A percentile compares a stretch with the other conserved stretches of the same genome.
Conservation (phyloP, 257 asterid species). For the Solanum clarkiae region DNA sequence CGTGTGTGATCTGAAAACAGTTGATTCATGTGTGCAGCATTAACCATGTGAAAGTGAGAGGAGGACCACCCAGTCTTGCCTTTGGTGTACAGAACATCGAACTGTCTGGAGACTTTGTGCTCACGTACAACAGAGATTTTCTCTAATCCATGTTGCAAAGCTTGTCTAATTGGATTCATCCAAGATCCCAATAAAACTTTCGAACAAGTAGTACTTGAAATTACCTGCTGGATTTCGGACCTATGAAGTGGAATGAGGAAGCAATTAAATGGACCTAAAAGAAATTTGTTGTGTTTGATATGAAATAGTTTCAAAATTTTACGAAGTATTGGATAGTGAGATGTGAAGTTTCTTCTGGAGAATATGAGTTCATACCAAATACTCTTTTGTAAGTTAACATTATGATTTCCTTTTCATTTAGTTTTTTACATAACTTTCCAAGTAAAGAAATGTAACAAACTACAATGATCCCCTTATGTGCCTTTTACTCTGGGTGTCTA, state of each 20-base stretch:
- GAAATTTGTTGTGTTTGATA: neutral
- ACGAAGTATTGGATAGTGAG: neutral
- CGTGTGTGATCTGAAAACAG: neutral
- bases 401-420: neutral
- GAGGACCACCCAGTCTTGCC: constrained; percentile 53
- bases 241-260: neutral
- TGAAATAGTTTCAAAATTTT: neutral
- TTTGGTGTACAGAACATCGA: constrained; percentile 28
- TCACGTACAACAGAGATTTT: constrained; percentile 24
- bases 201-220: neutral
- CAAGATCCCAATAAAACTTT: neutral
- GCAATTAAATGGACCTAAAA: neutral
- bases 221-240: constrained; percentile 11
- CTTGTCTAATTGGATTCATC: neutral
- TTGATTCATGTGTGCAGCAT: constrained; percentile 32
- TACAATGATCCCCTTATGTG: neutral
- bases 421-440: neutral
- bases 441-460: neutral
- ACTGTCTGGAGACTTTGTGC: constrained; percentile 26
- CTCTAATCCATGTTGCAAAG: constrained; percentile 17
- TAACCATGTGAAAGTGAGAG: constrained; percentile 46
- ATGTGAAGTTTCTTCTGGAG: neutral
- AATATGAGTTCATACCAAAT: neutral
- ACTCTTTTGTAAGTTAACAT: neutral
- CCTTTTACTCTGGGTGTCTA: neutral